Base-by-base conservation (phyloP, 2,329 filamentous ascomycete species). In the Nannizziopsis barbatae region DNA sequence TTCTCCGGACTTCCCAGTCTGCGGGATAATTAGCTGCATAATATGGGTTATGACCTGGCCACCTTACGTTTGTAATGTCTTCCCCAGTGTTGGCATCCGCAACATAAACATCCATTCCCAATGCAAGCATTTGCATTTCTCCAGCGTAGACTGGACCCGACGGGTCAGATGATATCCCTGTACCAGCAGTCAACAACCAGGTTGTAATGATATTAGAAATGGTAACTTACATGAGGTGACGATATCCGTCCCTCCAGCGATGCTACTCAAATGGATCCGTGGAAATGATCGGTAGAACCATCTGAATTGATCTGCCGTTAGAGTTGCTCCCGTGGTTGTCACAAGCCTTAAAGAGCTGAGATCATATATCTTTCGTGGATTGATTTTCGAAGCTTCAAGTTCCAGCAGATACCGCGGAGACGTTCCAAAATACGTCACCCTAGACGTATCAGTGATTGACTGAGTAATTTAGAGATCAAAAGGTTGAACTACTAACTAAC, bases 161-260 rank as follows among this genome's bases (percentile, higher is more conserved):
- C 0, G 68, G 68, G 50, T 71, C 67, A 27, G 62, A 65, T n/a
- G 67, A 67, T 50, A 69, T 42, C 51, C 53, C 53, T 53, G 36
- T 27, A 27, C 48, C 32, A 31, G 17, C 3, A 11, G 5, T 7
- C 37, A 20, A 10, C 32, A 9, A 35, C 15, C 17, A 18, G 8
- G 30, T 11, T 10, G 10, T 9, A n/a, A 8, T 15, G 15, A 20
- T 48, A 15, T 14, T 39, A 12, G 9, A 15, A 27, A 18, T 10
- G 15, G 15, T 2, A 42, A 47, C 52, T 38, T 42, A 54, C 51
- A 68, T 1, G 65, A 69, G 2, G 69, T 70, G 1, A 65, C 68
- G 9, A 71, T 65, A 47, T 75, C 72, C 0, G 72, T 74, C 8
- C 71, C 72, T 14, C 72, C 72, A 3, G 70, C 70, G 3, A 70